These are phyloP conservation scores for Wickerhamiella dianesei DNA, from an alignment of 805 yeast genomes.

Conservation along the genomic window DNA sequence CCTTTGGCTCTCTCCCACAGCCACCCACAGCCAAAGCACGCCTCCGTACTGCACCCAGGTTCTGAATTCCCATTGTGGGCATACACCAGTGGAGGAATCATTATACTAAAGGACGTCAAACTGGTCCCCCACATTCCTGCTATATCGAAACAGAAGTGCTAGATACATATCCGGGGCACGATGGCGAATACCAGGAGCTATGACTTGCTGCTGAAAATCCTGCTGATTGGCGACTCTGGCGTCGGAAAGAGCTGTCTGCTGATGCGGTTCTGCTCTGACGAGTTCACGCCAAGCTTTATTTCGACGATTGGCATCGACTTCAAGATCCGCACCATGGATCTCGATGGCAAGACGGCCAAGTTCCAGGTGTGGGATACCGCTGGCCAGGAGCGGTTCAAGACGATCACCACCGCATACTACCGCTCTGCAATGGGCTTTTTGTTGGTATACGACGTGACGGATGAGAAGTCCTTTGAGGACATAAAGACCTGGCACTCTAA, in stretches of 20 bases:
- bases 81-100: background rate
- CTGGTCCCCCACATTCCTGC: no score
- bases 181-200: constrained; percentile 30
- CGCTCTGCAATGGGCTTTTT: constrained; percentile 98
- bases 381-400: constrained; percentile 95
- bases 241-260: constrained; percentile 57
- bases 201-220: constrained; percentile 81
- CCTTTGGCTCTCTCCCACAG: background rate
- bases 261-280: constrained; percentile 88
- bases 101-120: no score
- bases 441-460: constrained; percentile 93
- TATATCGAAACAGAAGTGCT: no score
- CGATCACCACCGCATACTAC: constrained; percentile 94
- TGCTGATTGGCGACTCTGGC: constrained; percentile 84
- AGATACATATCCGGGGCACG: no score
- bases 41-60: background rate
- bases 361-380: constrained; percentile 99
- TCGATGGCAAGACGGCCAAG: constrained; percentile 85
- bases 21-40: background rate
- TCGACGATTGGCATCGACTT: constrained; percentile 97
- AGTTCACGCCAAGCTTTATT: constrained; percentile 90
- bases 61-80: background rate
- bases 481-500: constrained; percentile 92
- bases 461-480: constrained; percentile 86
- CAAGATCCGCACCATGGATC: constrained; percentile 89